phyloP scores from a whole-genome alignment of 768 basidiomycete genomes.

The Suillus subalutaceus region DNA sequence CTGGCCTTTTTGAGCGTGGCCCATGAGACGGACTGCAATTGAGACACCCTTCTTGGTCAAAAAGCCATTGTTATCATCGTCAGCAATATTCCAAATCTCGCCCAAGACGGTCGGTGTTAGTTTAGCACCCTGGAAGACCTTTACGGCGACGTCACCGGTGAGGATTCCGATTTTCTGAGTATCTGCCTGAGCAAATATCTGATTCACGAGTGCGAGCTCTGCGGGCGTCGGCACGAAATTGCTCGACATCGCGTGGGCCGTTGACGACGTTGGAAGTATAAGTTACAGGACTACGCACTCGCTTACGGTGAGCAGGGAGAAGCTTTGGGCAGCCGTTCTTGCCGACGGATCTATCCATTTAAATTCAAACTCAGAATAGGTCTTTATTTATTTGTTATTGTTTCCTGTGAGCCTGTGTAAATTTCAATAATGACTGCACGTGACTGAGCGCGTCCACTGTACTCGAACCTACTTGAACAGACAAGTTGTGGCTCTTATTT shows the following conservation, averaged over 20 bases:
- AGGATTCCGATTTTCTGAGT: constrained; percentile 80
- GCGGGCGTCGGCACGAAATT: constrained; percentile 48
- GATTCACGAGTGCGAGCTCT: constrained; percentile 64
- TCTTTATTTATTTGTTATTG: neutral
- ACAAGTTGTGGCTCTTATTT: constrained; percentile 7
- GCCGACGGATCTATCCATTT: constrained; percentile 4
- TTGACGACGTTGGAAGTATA: constrained; percentile 20
- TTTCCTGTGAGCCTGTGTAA: constrained; percentile 1
- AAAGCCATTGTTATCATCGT: constrained; percentile 93
- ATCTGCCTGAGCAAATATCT: constrained; percentile 76
- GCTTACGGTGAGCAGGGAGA: constrained; percentile 4
- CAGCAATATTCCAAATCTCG: constrained; percentile 92
- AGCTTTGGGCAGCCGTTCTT: constrained; percentile 9
- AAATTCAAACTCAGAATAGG: constrained; percentile 11
- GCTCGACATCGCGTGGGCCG: constrained; percentile 37
- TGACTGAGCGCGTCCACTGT: constrained; percentile 33
- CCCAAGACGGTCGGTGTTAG: constrained; percentile 79
- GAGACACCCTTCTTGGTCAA: constrained; percentile 88
- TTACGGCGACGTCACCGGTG: constrained; percentile 90
- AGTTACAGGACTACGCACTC: constrained; percentile 28
- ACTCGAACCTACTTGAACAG: constrained; percentile 3
- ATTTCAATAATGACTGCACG: constrained; percentile 22
- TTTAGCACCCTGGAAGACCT: constrained; percentile 82
- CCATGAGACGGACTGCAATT: constrained; percentile 87
- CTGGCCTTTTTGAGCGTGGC: constrained; percentile 89